These are phyloP conservation scores for Rhizopogon vesiculosus DNA, from an alignment of 768 basidiomycete species.

Conservation along the genomic window DNA sequence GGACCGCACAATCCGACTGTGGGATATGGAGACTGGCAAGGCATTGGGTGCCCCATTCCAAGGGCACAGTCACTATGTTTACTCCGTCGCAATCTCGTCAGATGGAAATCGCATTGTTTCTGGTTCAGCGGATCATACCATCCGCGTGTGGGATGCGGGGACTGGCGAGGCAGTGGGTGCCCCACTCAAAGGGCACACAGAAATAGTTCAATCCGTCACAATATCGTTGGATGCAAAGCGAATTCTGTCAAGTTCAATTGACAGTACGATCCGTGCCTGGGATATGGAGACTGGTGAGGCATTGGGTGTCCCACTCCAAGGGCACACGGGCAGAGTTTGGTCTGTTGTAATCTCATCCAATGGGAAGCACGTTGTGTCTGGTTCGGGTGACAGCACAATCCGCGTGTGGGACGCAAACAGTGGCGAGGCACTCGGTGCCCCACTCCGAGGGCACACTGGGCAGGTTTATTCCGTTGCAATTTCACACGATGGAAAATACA, in stretches of 20 bases:
- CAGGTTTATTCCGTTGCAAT: no score
- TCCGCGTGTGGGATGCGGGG: slow-evolving; percentile 6
- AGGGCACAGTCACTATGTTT: no score
- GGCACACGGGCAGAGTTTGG: neutral
- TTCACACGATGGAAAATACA: neutral
- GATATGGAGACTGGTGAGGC: neutral
- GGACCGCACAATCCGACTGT: neutral
- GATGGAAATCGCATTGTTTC: no score
- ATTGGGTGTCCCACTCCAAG: neutral
- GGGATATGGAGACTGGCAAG: neutral
- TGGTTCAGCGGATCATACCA: slow-evolving; percentile 6
- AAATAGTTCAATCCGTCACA: neutral
- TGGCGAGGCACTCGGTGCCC: neutral
- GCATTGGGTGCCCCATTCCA: no score
- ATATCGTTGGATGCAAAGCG: neutral
- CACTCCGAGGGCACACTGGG: no score
- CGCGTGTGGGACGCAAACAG: neutral
- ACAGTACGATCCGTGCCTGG: neutral
- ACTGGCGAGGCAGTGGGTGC: no score
- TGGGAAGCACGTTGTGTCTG: neutral
- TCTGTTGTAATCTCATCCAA: neutral
- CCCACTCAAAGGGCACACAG: neutral
- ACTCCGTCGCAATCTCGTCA: no score
- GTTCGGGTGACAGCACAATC: neutral
- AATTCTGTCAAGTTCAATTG: neutral